Conservation (phyloP, 2,329 filamentous ascomycete species). For the Fusarium sp. region DNA sequence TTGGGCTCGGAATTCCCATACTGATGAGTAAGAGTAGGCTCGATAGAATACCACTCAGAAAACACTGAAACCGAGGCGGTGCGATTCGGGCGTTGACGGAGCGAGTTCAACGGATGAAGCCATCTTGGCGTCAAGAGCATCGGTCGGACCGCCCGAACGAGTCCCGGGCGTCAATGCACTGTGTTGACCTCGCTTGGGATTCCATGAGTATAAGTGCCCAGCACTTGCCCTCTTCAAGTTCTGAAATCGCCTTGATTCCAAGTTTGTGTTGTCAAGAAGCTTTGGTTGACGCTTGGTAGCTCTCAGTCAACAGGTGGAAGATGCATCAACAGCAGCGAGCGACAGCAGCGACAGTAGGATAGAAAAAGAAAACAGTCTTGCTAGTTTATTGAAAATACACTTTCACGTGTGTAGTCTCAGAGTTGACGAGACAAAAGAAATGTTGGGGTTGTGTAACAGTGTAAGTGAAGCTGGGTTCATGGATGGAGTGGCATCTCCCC, state of each 20-base stretch:
- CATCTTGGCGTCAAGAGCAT: background rate
- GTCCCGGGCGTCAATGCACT: background rate
- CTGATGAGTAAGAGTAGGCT: background rate
- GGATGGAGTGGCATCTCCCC: conserved; percentile 2
- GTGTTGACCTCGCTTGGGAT: background rate
- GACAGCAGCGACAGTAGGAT: background rate
- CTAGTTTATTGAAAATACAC: background rate
- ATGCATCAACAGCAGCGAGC: background rate
- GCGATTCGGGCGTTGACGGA: background rate
- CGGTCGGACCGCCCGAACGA: conserved; percentile 15
- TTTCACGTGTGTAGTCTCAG: background rate
- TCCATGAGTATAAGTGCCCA: background rate
- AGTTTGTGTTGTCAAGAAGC: background rate
- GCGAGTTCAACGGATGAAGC: background rate
- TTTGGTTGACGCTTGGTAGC: background rate
- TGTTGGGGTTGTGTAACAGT: background rate
- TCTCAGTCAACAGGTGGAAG: background rate
- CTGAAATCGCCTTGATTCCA: background rate
- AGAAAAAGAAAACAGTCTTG: background rate
- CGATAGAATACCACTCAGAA: background rate
- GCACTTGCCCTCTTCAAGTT: background rate
- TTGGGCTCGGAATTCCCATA: background rate
- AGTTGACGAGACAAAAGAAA: background rate
- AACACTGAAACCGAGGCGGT: background rate
- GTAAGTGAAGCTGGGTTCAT: background rate